These are phyloP conservation scores for Leccinellum rugosiceps DNA, from an alignment of 768 basidiomycete genomes.

Conservation along the genomic window DNA sequence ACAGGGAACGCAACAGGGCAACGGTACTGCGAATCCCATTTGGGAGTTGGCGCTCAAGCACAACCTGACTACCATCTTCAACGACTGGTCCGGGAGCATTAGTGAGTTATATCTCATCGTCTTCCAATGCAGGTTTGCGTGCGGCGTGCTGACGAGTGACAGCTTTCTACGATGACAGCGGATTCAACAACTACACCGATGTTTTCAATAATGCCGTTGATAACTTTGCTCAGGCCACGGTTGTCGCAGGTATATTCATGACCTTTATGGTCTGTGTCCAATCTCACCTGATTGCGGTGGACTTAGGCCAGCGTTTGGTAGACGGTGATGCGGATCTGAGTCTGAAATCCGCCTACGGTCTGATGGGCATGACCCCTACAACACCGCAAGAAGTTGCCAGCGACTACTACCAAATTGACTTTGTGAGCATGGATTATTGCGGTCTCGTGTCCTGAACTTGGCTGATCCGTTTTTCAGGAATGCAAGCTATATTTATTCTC, in stretches of 20 bases:
- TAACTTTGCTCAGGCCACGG: conserved; percentile 40
- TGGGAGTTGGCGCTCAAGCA: conserved; percentile 55
- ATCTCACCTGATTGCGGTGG: neutral
- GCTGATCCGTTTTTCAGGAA: conserved; percentile 21
- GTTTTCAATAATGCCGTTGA: conserved; percentile 39
- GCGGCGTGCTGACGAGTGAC: neutral
- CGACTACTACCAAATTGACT: conserved; percentile 55
- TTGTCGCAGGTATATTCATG: conserved; percentile 39
- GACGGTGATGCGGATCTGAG: conserved; percentile 47
- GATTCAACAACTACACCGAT: conserved; percentile 45
- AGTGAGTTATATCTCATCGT: conserved; percentile 33
- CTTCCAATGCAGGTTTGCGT: neutral
- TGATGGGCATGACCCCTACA: conserved; percentile 45
- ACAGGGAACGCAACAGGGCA: conserved; percentile 46
- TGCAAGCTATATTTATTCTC: conserved; percentile 16
- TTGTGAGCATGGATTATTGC: conserved; percentile 12
- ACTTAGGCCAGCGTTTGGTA: conserved; percentile 13
- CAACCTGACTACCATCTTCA: conserved; percentile 43
- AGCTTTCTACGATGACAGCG: conserved; percentile 57
- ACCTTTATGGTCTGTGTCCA: conserved; percentile 11
- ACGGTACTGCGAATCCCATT: conserved; percentile 58
- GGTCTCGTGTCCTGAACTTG: neutral
- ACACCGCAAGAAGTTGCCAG: conserved; percentile 47
- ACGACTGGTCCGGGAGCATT: conserved; percentile 41
- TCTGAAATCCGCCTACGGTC: conserved; percentile 50